Evolutionary conservation across 176 grass and related monocot species (phyloP).

Genomic region (Oryza punctata): DNA sequence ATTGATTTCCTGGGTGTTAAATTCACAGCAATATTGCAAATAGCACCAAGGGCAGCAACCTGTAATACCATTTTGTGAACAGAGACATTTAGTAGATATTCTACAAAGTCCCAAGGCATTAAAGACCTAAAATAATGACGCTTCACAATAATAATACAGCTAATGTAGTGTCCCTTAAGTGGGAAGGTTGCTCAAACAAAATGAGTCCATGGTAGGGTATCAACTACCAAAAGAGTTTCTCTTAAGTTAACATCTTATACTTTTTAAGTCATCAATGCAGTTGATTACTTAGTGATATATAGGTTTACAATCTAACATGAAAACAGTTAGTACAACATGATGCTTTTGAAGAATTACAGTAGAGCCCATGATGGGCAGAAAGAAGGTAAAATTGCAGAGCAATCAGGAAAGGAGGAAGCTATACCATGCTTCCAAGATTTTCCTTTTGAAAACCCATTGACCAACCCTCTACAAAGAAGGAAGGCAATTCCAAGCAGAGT

Average conservation of each 20-base stretch:
- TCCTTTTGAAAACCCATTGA: conserved; percentile 13
- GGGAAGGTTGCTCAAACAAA: conserved; percentile 14
- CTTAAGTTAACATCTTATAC: not conserved
- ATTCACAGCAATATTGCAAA: conserved; percentile 93
- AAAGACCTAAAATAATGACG: not conserved
- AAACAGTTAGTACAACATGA: not conserved
- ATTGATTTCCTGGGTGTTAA: conserved; percentile 73
- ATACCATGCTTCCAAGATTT: conserved; percentile 1
- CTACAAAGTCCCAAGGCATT: not conserved
- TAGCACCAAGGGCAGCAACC: conserved; percentile 82
- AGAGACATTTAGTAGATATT: conserved; percentile 5
- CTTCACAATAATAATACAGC: not conserved
- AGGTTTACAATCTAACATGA: conserved; percentile 1
- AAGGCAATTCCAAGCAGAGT: not conserved
- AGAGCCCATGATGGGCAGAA: not conserved
- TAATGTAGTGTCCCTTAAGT: conserved; percentile 25
- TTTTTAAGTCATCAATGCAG: not conserved
- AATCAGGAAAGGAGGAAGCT: conserved; percentile 2
- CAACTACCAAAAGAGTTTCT: not conserved
- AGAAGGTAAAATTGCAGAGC: conserved; percentile 13
- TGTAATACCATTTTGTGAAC: conserved; percentile 40
- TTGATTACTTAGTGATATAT: not conserved
- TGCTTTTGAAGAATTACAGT: not conserved
- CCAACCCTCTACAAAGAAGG: conserved; percentile 22
- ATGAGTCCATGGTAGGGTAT: conserved; percentile 5